These are phyloP conservation scores for Speleostelium caveatum DNA, from an alignment of 78 protist genomes.

Conservation along the genomic window DNA sequence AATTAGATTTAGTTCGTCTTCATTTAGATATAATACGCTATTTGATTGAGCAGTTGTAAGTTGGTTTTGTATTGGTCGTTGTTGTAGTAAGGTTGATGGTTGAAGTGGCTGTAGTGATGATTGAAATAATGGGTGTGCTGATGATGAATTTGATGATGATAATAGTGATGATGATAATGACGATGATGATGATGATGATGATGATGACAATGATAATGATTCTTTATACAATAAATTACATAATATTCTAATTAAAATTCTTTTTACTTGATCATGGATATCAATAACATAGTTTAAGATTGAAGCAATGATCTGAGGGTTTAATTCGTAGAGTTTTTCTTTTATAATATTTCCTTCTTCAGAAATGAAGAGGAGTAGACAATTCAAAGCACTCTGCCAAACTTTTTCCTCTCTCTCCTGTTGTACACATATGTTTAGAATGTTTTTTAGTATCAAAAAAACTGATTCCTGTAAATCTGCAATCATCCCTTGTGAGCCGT, in stretches of 20 bases:
- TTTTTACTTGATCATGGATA: slow-evolving; percentile 30
- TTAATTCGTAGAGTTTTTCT: slow-evolving; percentile 12
- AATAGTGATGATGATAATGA: neutral
- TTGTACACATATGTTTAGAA: neutral
- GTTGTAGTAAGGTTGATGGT: neutral
- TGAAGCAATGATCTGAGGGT: slow-evolving; percentile 40
- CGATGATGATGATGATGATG: neutral
- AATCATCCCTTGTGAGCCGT: slow-evolving; percentile 38
- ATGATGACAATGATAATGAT: neutral
- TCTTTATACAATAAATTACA: slow-evolving; percentile 17
- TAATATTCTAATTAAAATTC: slow-evolving; percentile 58
- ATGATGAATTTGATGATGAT: neutral
- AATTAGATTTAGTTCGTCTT: slow-evolving; percentile 36
- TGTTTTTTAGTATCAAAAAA: slow-evolving; percentile 30
- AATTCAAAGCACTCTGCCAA: slow-evolving; percentile 57
- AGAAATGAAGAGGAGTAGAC: slow-evolving; percentile 34
- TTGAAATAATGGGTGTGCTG: neutral
- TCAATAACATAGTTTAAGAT: slow-evolving; percentile 17
- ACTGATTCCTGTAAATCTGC: slow-evolving; percentile 48
- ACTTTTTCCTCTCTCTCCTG: slow-evolving; percentile 43
- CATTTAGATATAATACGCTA: slow-evolving; percentile 28
- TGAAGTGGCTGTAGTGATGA: neutral
- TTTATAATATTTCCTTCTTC: slow-evolving; percentile 43
- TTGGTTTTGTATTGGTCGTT: neutral
- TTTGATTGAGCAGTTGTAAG: neutral